These are phyloP conservation scores for Rhodotorula diobovata DNA, from an alignment of 768 basidiomycete genomes.

Conservation along the genomic window DNA sequence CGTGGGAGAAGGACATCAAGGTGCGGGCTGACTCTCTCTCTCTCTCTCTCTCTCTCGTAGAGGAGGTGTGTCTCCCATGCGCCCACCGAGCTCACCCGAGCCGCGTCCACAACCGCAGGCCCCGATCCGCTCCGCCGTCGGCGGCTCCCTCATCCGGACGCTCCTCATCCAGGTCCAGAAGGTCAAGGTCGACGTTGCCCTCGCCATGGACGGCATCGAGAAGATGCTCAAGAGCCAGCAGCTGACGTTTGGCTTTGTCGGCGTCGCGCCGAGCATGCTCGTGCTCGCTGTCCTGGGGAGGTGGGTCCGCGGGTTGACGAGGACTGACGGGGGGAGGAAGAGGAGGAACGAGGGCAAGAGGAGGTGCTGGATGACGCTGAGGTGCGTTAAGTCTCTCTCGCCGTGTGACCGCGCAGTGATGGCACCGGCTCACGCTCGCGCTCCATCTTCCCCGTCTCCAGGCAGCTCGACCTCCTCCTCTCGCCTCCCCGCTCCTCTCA, in stretches of 20 bases:
- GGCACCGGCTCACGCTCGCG: background rate
- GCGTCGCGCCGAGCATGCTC: constrained; percentile 81
- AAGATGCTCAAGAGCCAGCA: constrained; percentile 71
- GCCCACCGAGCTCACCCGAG: no score
- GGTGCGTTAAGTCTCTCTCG: constrained; percentile 49
- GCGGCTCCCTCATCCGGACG: constrained; percentile 74
- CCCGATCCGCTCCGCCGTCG: constrained; percentile 74
- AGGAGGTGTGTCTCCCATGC: no score
- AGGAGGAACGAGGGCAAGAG: constrained; percentile 59
- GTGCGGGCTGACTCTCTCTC: constrained; percentile 41
- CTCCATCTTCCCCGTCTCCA: constrained; percentile 2
- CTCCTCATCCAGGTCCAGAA: constrained; percentile 92
- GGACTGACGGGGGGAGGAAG: constrained; percentile 54
- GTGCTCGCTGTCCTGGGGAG: constrained; percentile 67
- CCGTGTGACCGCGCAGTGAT: no score
- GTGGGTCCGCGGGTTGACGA: constrained; percentile 56
- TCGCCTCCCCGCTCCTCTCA: constrained; percentile 52
- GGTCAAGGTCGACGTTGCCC: constrained; percentile 90
- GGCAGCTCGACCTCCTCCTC: constrained; percentile 64
- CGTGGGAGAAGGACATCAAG: constrained; percentile 89
- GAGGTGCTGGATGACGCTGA: constrained; percentile 64
- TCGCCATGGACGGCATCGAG: constrained; percentile 84
- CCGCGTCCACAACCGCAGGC: constrained; percentile 43
- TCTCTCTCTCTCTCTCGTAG: no score
- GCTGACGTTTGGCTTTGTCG: constrained; percentile 77